A percentile compares a stretch with the other conserved stretches of the same genome.
Evolutionary conservation across 805 yeast genomes (phyloP).

Genomic region (Lachancea meyersii): DNA sequence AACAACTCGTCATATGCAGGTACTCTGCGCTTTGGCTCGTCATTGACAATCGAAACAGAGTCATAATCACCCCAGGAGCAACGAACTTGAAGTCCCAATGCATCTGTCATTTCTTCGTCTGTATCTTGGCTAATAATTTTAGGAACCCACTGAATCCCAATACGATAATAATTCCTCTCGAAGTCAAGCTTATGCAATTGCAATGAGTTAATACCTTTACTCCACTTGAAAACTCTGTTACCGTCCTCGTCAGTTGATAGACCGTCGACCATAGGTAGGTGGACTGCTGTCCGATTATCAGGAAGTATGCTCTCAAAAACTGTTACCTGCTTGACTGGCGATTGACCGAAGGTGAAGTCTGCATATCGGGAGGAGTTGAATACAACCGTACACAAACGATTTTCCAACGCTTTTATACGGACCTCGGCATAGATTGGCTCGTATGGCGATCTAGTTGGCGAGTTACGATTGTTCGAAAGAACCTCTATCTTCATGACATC

Average conservation of each 20-base stretch:
- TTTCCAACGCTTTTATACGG: constrained; percentile 49
- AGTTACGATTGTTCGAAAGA: constrained; percentile 42
- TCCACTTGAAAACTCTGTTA: constrained; percentile 45
- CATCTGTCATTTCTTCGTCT: constrained; percentile 29
- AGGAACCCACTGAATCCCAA: constrained; percentile 77
- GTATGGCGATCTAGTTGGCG: constrained; percentile 44
- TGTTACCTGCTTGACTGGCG: constrained; percentile 62
- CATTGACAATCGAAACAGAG: constrained; percentile 36
- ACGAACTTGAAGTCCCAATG: constrained; percentile 50
- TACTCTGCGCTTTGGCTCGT: constrained; percentile 37
- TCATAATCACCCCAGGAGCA: constrained; percentile 81
- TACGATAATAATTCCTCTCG: constrained; percentile 45
- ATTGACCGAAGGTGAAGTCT: constrained; percentile 31
- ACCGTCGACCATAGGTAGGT: constrained; percentile 18
- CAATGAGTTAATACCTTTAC: constrained; percentile 58
- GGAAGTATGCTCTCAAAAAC: constrained; percentile 37
- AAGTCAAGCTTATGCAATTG: constrained; percentile 62
- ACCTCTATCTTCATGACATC: constrained; percentile 45
- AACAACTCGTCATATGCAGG: constrained; percentile 71
- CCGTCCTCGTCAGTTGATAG: constrained; percentile 33
- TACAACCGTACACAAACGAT: constrained; percentile 55
- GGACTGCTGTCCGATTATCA: constrained; percentile 6
- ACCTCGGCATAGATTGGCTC: constrained; percentile 63
- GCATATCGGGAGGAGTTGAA: constrained; percentile 48
- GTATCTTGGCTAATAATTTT: constrained; percentile 38